Percentiles rank a stretch among this genome's conserved stretches.
phyloP scores from a whole-genome alignment of 2,329 filamentous ascomycete genomes.

The Xylariaceae sp. region DNA sequence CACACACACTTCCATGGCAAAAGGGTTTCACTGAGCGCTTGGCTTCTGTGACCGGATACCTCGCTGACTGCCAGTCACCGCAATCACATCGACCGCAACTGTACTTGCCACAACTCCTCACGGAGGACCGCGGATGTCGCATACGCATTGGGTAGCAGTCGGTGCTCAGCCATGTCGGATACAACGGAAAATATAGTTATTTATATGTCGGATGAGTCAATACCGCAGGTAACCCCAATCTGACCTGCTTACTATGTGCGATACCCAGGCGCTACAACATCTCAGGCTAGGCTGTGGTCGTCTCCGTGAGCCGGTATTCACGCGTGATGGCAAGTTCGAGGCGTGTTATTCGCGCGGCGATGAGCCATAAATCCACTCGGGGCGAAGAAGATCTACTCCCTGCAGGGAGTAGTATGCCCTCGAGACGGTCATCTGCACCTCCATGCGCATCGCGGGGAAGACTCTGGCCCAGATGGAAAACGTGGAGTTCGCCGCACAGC shows the following conservation, averaged over 20 bases:
- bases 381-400: constrained; percentile 14
- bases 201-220: neutral
- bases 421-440: constrained; percentile 32
- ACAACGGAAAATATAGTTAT: constrained; percentile 3
- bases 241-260: neutral
- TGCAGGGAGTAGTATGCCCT: constrained; percentile 19
- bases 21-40: constrained; percentile 32
- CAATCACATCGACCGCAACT: constrained; percentile 15
- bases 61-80: constrained; percentile 7
- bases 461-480: constrained; percentile 24
- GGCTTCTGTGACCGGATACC: constrained; percentile 18
- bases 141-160: neutral
- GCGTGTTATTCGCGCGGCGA: neutral
- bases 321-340: neutral
- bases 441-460: constrained; percentile 29
- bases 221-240: neutral
- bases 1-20: constrained; percentile 21
- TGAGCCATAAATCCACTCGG: neutral
- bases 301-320: neutral
- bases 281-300: no score
- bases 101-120: neutral
- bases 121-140: neutral
- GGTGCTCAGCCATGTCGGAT: constrained; percentile 14
- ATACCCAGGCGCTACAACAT: neutral
- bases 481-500: constrained; percentile 31